A percentile compares a stretch with the other conserved stretches of the same genome.
These are phyloP conservation scores for Rhodotorula babjevae DNA, from an alignment of 768 basidiomycete genomes.

Conservation along the genomic window DNA sequence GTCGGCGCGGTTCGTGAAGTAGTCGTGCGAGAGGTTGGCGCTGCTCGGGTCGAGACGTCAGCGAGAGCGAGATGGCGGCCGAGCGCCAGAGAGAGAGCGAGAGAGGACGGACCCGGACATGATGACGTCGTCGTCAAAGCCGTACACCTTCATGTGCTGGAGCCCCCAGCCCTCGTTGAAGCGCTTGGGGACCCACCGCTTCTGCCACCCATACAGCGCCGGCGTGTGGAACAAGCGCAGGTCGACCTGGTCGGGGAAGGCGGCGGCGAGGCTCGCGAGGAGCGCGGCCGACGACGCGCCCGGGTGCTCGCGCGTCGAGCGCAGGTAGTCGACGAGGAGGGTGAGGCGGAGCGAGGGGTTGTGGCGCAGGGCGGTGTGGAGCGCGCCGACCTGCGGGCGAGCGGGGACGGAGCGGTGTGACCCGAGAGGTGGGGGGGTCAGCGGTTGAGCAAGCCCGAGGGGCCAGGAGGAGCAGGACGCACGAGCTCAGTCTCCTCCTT, in stretches of 20 bases:
- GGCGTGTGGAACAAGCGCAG: conserved; percentile 84
- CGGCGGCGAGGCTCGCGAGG: conserved; percentile 65
- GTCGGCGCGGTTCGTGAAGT: conserved; percentile 92
- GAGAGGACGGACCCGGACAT: conserved; percentile 70
- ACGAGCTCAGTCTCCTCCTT: conserved; percentile 74
- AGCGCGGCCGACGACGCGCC: conserved; percentile 51
- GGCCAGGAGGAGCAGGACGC: conserved; percentile 44
- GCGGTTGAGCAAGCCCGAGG: background rate
- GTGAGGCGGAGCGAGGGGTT: conserved; percentile 64
- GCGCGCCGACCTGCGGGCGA: conserved; percentile 70
- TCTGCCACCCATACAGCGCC: conserved; percentile 67
- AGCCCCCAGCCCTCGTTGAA: conserved; percentile 99
- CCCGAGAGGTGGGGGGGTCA: background rate
- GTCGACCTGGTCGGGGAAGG: conserved; percentile 67
- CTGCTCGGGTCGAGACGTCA: conserved; percentile 52
- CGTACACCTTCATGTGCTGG: conserved; percentile 96
- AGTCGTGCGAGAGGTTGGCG: conserved; percentile 86
- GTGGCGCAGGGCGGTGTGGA: conserved; percentile 58
- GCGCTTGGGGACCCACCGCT: conserved; percentile 74
- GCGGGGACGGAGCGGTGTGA: conserved; percentile 8
- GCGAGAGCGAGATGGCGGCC: background rate
- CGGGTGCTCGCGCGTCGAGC: conserved; percentile 48
- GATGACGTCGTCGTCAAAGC: conserved; percentile 84
- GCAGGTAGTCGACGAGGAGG: conserved; percentile 71
- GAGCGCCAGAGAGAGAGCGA: background rate